Evolutionary conservation across 257 asterid genomes (phyloP).

Genomic region (Knoxia roxburghii): DNA sequence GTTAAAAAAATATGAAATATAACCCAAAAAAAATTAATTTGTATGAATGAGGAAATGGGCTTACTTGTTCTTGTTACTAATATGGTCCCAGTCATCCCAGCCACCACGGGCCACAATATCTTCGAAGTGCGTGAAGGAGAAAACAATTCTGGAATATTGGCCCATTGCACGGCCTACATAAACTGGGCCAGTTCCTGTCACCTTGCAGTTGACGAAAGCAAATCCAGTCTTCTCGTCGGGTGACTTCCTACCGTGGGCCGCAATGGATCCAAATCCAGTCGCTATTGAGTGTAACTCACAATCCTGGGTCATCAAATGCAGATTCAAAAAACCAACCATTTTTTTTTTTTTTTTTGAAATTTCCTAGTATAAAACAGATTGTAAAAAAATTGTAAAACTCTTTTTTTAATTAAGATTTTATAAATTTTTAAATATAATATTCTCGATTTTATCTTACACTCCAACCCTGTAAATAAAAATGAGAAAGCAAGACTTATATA

Average conservation of each 20-base stretch:
- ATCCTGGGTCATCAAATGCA: conserved; percentile 30
- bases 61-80: conserved; percentile 73
- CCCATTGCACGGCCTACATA: conserved; percentile 98
- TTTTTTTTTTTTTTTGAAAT: no score
- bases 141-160: conserved; percentile 71
- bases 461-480: no score
- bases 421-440: no score
- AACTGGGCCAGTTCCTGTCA: conserved; percentile 66
- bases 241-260: conserved; percentile 65
- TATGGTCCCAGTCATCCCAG: conserved; percentile 93
- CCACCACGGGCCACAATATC: conserved; percentile 82
- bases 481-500: no score
- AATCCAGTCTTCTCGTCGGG: conserved; percentile 68
- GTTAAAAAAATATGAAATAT: not conserved
- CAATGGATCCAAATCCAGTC: conserved; percentile 69
- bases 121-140: conserved; percentile 62
- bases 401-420: no score
- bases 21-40: no score
- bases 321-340: not conserved
- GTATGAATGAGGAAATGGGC: not conserved
- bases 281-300: conserved; percentile 86
- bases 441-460: no score
- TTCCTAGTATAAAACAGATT: no score
- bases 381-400: no score
- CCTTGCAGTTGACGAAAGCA: conserved; percentile 61